phyloP scores from a whole-genome alignment of 495 filamentous ascomycete species.

The Penicillium alfredii region DNA sequence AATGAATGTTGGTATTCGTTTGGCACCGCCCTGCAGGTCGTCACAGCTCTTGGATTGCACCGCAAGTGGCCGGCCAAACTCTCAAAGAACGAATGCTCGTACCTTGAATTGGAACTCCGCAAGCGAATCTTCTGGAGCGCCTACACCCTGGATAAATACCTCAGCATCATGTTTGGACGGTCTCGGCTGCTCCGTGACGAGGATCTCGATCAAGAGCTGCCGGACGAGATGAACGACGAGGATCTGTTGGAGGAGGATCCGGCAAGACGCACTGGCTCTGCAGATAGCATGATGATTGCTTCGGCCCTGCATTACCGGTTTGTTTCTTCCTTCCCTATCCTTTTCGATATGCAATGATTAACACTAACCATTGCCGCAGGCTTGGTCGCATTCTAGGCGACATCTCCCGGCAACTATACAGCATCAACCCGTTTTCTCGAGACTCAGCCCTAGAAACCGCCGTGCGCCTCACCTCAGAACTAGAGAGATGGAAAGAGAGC shows the following conservation, averaged over 20 bases:
- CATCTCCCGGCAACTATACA: constrained; percentile 46
- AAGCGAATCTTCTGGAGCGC: constrained; percentile 55
- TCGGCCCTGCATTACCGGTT: constrained; percentile 42
- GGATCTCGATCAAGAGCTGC: constrained; percentile 48
- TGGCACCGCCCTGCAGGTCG: constrained; percentile 41
- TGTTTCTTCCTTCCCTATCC: constrained; percentile 1
- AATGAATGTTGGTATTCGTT: constrained; percentile 48
- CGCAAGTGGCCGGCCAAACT: constrained; percentile 29
- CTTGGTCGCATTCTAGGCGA: constrained; percentile 40
- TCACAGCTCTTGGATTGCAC: constrained; percentile 42
- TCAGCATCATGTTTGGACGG: constrained; percentile 50
- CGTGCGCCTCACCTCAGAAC: constrained; percentile 30
- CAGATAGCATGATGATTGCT: constrained; percentile 44
- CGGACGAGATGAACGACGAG: constrained; percentile 48
- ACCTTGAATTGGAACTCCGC: constrained; percentile 36
- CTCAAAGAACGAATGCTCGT: constrained; percentile 26
- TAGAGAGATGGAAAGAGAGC: constrained; percentile 36
- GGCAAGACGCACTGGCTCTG: constrained; percentile 24
- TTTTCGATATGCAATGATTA: not conserved
- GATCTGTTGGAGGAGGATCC: constrained; percentile 42
- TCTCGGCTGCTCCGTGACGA: constrained; percentile 49
- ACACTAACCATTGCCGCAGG: constrained; percentile 15
- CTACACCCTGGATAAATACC: constrained; percentile 52
- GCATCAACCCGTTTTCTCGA: constrained; percentile 35
- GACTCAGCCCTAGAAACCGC: constrained; percentile 37